Base-by-base conservation (phyloP, 2,329 filamentous ascomycete species). In the Cladosporium phlei region DNA sequence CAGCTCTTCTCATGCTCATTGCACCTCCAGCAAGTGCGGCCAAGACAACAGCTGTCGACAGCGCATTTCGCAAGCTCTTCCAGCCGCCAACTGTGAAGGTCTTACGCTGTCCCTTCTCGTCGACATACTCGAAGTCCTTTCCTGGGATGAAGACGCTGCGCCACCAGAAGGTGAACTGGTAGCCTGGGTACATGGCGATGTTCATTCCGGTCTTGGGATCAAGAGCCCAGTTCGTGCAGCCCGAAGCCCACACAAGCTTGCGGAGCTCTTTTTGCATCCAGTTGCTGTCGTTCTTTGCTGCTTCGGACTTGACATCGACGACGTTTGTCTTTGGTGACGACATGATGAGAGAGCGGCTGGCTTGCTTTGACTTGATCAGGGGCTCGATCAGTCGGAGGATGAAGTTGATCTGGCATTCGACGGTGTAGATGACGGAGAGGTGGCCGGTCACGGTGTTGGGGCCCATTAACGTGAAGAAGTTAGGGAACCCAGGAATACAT, bases 191-290 rank as follows among this genome's bases (percentile, higher is more conserved):
- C 66, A 77, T 73, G 54, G 72, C 71, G 5, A 70, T 73, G 48
- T 78, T 78, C 37, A 69, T 62, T 0, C 68, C 67, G 0, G 72
- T 73, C 35, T 65, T 66, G 0, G 63, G 59, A 48, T 78, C 70
- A 2, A 78, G 63, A 3, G 69, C 74, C 75, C 75, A 78, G n/a
- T 67, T 72, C 1, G 68, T 70, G 51, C 75, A 78, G 0, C 75
- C 74, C 1, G 67, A 68, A 0, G 66, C 59, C 71, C 72, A 78
- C 1, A 78, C 74, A 1, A 76, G 55, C 27, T 62, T 61, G 35
- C 63, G 69, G 0, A 69, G 67, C 42, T 67, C 65, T 0, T 53
- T 35, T 39, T 77, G 70, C 21, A 73, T 67, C 56, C 59, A 68
- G 1, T 52, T 32, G 46, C 60, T 61, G 53, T 76, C 59, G 16